phyloP scores from a whole-genome alignment of 495 filamentous ascomycete genomes.

The Trichoderma orchidacearum region DNA sequence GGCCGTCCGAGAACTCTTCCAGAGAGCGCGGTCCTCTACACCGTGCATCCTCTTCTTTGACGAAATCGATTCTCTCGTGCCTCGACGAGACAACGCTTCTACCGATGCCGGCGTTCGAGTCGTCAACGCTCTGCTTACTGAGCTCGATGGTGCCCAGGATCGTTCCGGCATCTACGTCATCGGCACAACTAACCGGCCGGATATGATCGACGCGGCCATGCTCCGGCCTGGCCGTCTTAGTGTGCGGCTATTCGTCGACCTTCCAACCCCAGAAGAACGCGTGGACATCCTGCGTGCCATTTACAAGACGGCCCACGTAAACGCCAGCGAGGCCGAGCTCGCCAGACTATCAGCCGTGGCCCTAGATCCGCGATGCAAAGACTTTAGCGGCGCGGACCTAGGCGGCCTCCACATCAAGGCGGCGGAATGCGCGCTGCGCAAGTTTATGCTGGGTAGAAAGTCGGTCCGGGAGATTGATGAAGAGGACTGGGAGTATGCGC shows the following conservation, averaged over 20 bases:
- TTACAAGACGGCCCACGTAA: constrained; percentile 45
- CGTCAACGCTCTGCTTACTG: constrained; percentile 93
- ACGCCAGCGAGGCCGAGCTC: constrained; percentile 24
- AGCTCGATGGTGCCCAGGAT: constrained; percentile 75
- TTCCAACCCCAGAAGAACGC: constrained; percentile 66
- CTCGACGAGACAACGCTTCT: constrained; percentile 65
- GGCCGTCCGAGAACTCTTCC: constrained; percentile 84
- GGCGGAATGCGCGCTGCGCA: constrained; percentile 46
- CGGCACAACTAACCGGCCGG: constrained; percentile 86
- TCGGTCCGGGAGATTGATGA: constrained; percentile 32
- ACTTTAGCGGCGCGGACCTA: constrained; percentile 85
- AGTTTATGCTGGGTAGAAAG: constrained; percentile 4
- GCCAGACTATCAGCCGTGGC: constrained; percentile 46
- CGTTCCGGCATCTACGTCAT: constrained; percentile 87
- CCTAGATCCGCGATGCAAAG: constrained; percentile 51
- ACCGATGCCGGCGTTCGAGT: constrained; percentile 78
- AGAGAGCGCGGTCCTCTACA: constrained; percentile 68
- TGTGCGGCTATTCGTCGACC: constrained; percentile 77
- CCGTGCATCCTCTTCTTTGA: constrained; percentile 98
- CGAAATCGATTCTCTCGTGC: constrained; percentile 86
- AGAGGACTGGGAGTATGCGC: constrained; percentile 67
- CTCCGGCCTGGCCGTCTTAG: constrained; percentile 83
- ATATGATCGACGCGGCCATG: constrained; percentile 95
- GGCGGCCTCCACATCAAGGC: constrained; percentile 54
- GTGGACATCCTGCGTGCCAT: constrained; percentile 76